Percentiles rank a stretch among this genome's conserved stretches.
phyloP scores from a whole-genome alignment of 441 rosid species.

The Bocquillonia castaneifolia region DNA sequence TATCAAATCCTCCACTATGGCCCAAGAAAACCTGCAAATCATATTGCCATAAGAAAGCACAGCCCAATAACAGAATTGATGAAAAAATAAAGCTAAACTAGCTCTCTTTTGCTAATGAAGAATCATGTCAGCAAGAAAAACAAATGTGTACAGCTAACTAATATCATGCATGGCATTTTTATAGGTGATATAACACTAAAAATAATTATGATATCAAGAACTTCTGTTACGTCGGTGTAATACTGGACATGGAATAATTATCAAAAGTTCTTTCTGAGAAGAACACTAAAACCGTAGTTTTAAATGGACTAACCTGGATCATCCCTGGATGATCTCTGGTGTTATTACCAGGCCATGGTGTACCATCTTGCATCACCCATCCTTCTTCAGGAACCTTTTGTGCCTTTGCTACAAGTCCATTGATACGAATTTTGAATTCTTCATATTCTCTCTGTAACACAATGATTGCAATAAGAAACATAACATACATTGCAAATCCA shows the following conservation, averaged over 20 bases:
- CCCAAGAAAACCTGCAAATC: conserved; percentile 35
- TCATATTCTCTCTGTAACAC: conserved; percentile 32
- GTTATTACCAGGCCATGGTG: conserved; percentile 40
- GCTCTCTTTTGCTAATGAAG: not conserved
- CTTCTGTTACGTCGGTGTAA: not conserved
- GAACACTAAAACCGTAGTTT: not conserved
- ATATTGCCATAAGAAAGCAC: conserved; percentile 3
- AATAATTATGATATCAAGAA: not conserved
- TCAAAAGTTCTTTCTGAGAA: not conserved
- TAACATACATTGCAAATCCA: not conserved
- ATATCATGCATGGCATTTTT: not conserved
- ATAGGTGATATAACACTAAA: not conserved
- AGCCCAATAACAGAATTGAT: not conserved
- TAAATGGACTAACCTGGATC: conserved; percentile 31
- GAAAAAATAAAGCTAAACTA: not conserved
- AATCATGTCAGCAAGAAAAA: not conserved
- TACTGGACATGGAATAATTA: not conserved
- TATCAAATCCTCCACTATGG: conserved; percentile 36
- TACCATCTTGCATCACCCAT: conserved; percentile 39
- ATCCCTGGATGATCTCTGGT: conserved; percentile 41
- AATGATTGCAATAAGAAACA: conserved; percentile 5
- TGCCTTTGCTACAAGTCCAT: conserved; percentile 33
- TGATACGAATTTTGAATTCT: conserved; percentile 34
- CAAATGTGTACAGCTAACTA: not conserved
- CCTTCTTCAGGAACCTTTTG: conserved; percentile 40